Percentiles rank a stretch among this genome's conserved stretches.
These are phyloP conservation scores for Suillus subluteus DNA, from an alignment of 768 basidiomycete species.

Conservation along the genomic window DNA sequence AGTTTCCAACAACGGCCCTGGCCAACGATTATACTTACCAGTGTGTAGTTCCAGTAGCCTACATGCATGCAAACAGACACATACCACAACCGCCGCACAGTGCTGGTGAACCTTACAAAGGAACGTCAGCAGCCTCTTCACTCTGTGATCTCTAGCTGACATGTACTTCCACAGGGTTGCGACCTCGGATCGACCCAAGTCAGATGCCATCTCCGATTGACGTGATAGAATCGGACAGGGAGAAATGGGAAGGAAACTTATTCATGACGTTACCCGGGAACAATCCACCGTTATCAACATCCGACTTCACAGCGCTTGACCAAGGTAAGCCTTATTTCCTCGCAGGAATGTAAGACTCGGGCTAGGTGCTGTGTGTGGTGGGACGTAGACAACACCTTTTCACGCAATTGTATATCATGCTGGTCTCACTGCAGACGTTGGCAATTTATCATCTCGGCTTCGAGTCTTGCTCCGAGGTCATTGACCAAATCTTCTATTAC, in stretches of 20 bases:
- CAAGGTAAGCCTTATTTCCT: slow-evolving; percentile 57
- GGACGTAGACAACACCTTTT: not conserved
- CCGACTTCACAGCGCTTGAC: slow-evolving; percentile 88
- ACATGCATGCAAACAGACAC: slow-evolving; percentile 23
- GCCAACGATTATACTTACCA: not conserved
- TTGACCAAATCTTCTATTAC: slow-evolving; percentile 6
- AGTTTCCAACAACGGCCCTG: not conserved
- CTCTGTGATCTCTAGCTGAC: slow-evolving; percentile 11
- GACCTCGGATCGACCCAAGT: slow-evolving; percentile 80
- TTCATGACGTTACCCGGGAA: slow-evolving; percentile 65
- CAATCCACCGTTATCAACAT: slow-evolving; percentile 82
- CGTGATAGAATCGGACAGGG: slow-evolving; percentile 76
- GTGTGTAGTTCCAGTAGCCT: not conserved
- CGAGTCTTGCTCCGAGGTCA: not conserved
- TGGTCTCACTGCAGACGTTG: not conserved
- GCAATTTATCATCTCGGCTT: not conserved
- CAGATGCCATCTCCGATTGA: slow-evolving; percentile 94
- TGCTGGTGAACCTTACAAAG: slow-evolving; percentile 53
- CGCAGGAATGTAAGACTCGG: not conserved
- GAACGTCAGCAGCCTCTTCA: slow-evolving; percentile 23
- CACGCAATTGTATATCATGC: not conserved
- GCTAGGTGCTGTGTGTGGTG: not conserved
- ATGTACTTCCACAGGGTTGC: slow-evolving; percentile 54
- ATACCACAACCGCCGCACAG: slow-evolving; percentile 67
- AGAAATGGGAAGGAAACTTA: slow-evolving; percentile 72